A percentile compares a stretch with the other conserved stretches of the same genome.
Conservation (phyloP, 768 basidiomycete genomes). For the Tricholoma sp. region DNA sequence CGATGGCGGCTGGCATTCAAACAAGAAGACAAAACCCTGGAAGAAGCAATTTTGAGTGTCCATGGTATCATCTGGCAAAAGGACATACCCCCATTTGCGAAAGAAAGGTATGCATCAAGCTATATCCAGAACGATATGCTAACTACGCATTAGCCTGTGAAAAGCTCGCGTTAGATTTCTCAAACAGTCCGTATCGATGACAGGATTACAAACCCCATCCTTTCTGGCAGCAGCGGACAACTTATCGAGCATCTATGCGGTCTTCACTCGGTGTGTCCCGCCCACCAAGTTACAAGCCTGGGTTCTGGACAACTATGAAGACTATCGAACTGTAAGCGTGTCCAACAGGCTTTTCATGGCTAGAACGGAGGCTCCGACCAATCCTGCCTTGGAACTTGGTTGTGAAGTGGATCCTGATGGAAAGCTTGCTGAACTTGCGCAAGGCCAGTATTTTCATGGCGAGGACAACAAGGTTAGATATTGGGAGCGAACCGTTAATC, state of each 20-base stretch:
- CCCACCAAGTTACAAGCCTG: not conserved
- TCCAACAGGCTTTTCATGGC: not conserved
- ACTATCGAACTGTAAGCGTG: no score
- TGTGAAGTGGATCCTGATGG: not conserved
- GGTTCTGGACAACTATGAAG: not conserved
- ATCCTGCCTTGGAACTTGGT: not conserved
- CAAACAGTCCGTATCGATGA: not conserved
- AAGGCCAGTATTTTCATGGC: no score
- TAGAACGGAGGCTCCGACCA: not conserved
- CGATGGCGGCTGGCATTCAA: not conserved
- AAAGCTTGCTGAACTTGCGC: no score
- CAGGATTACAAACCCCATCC: not conserved
- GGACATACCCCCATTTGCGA: not conserved
- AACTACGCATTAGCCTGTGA: not conserved
- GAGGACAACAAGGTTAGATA: not conserved
- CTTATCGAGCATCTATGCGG: not conserved
- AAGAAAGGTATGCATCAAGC: not conserved
- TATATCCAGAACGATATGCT: not conserved
- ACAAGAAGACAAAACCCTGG: not conserved
- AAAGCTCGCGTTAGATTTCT: not conserved
- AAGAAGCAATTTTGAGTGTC: not conserved
- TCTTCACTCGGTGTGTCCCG: not conserved
- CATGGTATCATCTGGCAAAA: not conserved
- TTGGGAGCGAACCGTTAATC: not conserved
- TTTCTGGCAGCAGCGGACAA: not conserved